Conservation (phyloP, 2,329 filamentous ascomycete species). For the Sporothrix pallida region DNA sequence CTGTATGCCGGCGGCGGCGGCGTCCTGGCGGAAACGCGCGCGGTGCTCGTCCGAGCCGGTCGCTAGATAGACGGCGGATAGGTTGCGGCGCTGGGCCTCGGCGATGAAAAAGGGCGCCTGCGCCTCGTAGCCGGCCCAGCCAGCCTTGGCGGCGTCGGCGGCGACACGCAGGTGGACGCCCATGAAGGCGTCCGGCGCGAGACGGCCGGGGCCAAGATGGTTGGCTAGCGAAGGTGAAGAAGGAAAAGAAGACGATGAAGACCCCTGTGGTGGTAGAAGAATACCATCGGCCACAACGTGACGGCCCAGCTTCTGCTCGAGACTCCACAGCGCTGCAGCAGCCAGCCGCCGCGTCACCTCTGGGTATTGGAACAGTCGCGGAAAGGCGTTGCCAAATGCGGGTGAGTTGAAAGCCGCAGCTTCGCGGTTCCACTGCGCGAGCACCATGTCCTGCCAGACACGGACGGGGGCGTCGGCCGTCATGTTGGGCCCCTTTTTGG, state of each 20-base stretch:
- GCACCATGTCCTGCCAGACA: too few species aligned
- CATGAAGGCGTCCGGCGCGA: constrained; percentile 42
- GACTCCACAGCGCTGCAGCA: constrained; percentile 23
- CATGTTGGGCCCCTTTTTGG: constrained; percentile 28
- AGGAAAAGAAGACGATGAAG: too few species aligned
- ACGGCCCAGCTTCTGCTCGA: not conserved
- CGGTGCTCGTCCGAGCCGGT: not conserved
- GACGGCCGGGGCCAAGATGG: not conserved
- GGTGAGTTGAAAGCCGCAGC: constrained; percentile 28
- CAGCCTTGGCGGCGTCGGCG: constrained; percentile 43
- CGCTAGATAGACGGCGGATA: constrained; percentile 29
- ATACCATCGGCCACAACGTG: constrained; percentile 23
- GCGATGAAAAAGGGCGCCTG: constrained; percentile 48
- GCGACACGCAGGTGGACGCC: constrained; percentile 49
- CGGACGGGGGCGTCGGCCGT: not conserved
- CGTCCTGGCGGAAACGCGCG: not conserved
- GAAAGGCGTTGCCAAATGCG: constrained; percentile 36
- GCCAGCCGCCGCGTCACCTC: constrained; percentile 1
- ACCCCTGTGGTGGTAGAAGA: constrained; percentile 16
- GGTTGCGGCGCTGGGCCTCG: constrained; percentile 39
- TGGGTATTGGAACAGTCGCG: constrained; percentile 36
- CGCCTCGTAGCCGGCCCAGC: constrained; percentile 46
- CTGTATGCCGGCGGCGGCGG: not conserved
- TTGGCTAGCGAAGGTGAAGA: constrained; percentile 1
- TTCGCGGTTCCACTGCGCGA: too few species aligned